A percentile compares a stretch with the other conserved stretches of the same genome.
phyloP scores from a whole-genome alignment of 805 yeast species.

The Wickerhamiella kurtzmanii region DNA sequence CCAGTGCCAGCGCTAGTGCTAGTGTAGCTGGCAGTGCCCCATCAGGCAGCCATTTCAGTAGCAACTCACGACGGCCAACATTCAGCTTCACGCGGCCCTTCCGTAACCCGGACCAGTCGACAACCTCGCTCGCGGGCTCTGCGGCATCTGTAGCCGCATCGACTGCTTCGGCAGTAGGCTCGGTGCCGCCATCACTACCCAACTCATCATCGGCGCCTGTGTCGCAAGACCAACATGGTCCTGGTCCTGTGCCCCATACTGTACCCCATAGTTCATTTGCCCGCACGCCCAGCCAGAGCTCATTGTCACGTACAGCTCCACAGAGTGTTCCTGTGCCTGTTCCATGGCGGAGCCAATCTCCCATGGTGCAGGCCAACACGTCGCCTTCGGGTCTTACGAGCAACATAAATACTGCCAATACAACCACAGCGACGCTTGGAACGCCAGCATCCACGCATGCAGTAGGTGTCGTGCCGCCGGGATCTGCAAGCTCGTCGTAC shows the following conservation, averaged over 20 bases:
- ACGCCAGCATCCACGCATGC: neutral
- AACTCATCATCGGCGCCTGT: neutral
- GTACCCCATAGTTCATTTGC: neutral
- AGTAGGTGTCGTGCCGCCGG: neutral
- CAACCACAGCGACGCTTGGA: neutral
- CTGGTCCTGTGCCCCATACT: too few relatives aligned
- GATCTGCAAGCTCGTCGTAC: conserved; percentile 8
- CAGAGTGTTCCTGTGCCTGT: neutral
- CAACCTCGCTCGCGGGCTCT: conserved; percentile 9
- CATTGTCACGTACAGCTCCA: neutral
- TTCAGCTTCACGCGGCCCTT: conserved; percentile 18
- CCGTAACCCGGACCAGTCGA: conserved; percentile 5
- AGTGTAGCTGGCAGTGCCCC: conserved; percentile 7
- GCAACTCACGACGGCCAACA: conserved; percentile 8
- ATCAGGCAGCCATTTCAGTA: conserved; percentile 1
- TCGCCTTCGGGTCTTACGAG: too few relatives aligned
- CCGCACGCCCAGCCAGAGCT: conserved; percentile 2
- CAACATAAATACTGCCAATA: too few relatives aligned
- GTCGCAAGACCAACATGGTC: neutral
- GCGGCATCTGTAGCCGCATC: conserved; percentile 6
- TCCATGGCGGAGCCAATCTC: neutral
- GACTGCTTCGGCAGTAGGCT: neutral
- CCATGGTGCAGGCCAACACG: neutral
- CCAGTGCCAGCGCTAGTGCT: neutral
- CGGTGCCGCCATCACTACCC: neutral